Evolutionary conservation across 805 yeast genomes (phyloP), one percentile per base, ranked within the genome.

Genomic region (Ogataea paradorogensis): DNA sequence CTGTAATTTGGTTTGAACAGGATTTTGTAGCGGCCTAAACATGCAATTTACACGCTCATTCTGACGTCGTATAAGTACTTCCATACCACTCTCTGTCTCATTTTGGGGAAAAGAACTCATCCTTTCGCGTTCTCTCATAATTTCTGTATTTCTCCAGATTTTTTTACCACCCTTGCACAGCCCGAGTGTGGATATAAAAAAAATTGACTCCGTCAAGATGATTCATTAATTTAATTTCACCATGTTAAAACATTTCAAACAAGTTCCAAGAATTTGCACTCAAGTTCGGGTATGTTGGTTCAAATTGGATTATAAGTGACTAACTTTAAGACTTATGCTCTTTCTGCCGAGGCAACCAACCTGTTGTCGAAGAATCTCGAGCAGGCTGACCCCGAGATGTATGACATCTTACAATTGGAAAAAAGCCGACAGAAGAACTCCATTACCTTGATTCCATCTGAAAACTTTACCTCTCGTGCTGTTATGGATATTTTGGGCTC

Each of bases 401-500:
- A 78, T 48, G 71, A 76, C 38, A 89, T 91, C 63, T 71, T 90
- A 62, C 71, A 76, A 49, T 76, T 75, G 40, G 98, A 91, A 66
- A 78, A 78, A 48, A 72, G 70, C 56, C 82, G 99, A 69, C 99
- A 91, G 71, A 84, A 82, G 70, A 85, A 84, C 62, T 88, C 96
- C 21, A 82, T 91, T 60, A 89, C 91, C 29, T 73, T 91, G 65
- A 91, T 91, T 64, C 95, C 99, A 15, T 84, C 95, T 30, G 99
- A 91, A 65, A 91, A 91, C 69, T 91, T 90, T 75, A 91, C 99
- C 41, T 85, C 97, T 35, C 85, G 83, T 52, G 83, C 96, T 16
- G 99, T 91, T 23, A 85, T 91, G 79, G 96, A 91, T 62, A 79
- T 88, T 35, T 74, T 91, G 58, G 98, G 98, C 50, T 84, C 96